Base-by-base conservation (phyloP, 768 basidiomycete species). In the Suillus ampliporus region DNA sequence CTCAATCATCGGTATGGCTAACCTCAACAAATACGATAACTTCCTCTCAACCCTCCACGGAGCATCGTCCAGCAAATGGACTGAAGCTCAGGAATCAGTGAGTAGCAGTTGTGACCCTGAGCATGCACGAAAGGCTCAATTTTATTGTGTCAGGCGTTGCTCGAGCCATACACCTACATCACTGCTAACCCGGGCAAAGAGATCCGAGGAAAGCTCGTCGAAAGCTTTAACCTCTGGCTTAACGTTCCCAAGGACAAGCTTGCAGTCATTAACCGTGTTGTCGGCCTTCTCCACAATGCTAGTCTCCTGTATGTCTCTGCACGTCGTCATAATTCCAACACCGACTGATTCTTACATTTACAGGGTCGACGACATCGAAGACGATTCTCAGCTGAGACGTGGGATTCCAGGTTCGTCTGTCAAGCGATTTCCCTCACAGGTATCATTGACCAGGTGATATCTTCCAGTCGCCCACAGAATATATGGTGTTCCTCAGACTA, bases 311-410 rank as follows among this genome's bases (percentile, higher is more conserved):
- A 69, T 71, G 84, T 74, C 2, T 53, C 28, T 47, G 17, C 35
- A 26, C 34, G 31, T 23, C 14, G 40, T 40, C 37, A 15, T 21
- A 31, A 35, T 35, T 47, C 35, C n/a, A n/a, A n/a, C 14, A 61
- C 38, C 31, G 43, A 41, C 64, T 4, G 28, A 59, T 46, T 10
- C 53, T 63, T 15, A 52, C 2, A n/a, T 48, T 53, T 57, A 8
- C 74, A 97, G 95, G 74, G 86, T 97, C 64, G 95, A 97, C 66
- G 95, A 97, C 72, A 95, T 97, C n/a, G 93, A 97, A 76, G 95
- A 97, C 62, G 89, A 91, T 66, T 92, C 92, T 0, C 91, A 94
- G 65, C 78, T 97, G 40, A 82, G 95, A 34, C 79, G 97, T 66
- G 97, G 97, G 4, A 82, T 85, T 37, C 96, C 96, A 69, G 92